Conservation (phyloP, 768 basidiomycete genomes). For the Auricularia auricula-judae region DNA sequence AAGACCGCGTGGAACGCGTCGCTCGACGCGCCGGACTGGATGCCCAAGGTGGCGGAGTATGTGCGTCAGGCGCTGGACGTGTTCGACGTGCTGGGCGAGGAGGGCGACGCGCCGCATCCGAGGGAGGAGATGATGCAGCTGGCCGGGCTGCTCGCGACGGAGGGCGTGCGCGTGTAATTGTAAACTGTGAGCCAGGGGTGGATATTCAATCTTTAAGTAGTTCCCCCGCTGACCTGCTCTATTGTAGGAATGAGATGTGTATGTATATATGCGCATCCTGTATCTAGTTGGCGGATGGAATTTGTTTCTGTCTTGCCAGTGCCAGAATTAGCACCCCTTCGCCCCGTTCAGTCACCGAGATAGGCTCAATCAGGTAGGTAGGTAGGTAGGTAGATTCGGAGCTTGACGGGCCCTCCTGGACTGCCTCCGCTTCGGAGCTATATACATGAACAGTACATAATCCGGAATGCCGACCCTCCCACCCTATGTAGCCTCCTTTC, state of each 20-base stretch:
- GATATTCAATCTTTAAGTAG: too few relatives aligned
- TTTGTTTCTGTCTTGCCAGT: too few relatives aligned
- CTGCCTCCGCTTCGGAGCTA: neutral
- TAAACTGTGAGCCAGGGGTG: too few relatives aligned
- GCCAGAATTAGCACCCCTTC: too few relatives aligned
- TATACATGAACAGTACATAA: neutral
- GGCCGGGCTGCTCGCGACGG: neutral
- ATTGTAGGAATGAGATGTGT: too few relatives aligned
- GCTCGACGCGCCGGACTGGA: neutral
- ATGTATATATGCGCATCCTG: too few relatives aligned
- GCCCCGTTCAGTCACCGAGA: too few relatives aligned
- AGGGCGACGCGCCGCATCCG: neutral
- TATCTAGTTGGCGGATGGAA: too few relatives aligned
- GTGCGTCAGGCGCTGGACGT: neutral
- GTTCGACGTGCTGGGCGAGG: neutral
- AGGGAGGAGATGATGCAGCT: neutral
- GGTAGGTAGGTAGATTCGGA: neutral
- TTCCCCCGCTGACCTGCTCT: too few relatives aligned
- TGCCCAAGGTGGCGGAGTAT: neutral
- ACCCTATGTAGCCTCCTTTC: neutral
- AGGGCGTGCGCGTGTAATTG: neutral
- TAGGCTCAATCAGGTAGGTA: neutral
- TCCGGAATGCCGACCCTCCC: neutral
- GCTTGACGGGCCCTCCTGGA: neutral
- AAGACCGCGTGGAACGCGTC: slow-evolving; percentile 66